Evolutionary conservation across 176 grass and related monocot species (phyloP), one percentile per base, ranked within the genome.

Genomic region (Secale cereale): DNA sequence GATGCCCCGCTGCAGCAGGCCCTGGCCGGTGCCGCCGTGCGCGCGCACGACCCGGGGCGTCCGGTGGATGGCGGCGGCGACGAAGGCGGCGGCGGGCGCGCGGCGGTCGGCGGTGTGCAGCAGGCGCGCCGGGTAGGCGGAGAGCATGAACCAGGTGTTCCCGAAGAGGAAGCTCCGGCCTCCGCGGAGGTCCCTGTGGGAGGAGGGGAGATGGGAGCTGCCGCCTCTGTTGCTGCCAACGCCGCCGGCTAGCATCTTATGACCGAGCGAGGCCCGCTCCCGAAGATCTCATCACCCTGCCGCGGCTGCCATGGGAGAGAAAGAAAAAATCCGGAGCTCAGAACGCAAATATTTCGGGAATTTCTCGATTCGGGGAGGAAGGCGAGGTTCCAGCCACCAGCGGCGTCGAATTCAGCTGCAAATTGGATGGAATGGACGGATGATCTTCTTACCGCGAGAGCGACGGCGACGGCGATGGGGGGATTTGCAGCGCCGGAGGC

Each of bases 71-170:
- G 82, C 82, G 0, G 62, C 91, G 3, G 60, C 91, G 14, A 89
- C 80, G 50, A 93, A 81, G 15, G 81, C 84, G 32, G 81, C 85
- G 2, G 74, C 74, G 4, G 92, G 87, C 8, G 90, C 88, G 13
- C 81, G 85, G 22, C 82, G 87, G 28, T 89, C 91, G 6, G 84
- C 74, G 26, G 86, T 87, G 88, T 91, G 83, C 54, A 89, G 89
- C 8, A 87, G 86, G 88, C 78, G 79, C 9, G 86, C 76, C 27
- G 84, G 84, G 80, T 86, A 90, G 70, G 85, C 80, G 80, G 85
- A 92, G 82, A 88, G 86, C 59, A 95, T 82, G 71, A 92, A 93
- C 91, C 93, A 95, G 32, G 93, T 95, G 61, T 88, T 95, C n/a
- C 93, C 93, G 59, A 93, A 89, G 71, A 89, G 86, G 78, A 93